Evolutionary conservation across 106 monocot genomes (phyloP), one percentile per base, ranked within the genome.

Genomic region (Allium fistulosum): DNA sequence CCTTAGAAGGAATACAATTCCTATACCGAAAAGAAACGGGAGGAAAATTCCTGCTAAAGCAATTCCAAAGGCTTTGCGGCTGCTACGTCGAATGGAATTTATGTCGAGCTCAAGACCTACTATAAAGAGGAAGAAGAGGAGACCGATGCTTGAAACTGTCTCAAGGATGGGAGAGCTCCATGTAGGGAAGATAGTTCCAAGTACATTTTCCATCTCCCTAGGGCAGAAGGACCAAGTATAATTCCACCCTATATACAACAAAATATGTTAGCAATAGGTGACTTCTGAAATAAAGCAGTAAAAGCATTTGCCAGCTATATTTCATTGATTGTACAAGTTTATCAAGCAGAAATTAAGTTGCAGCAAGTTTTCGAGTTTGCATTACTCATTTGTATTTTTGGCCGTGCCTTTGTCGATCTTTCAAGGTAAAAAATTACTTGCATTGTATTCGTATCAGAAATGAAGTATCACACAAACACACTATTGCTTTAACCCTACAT

Each of bases 101-200:
- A 86, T 56, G 76, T 82, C 79, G 58, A 86, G 73, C 52, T 86
- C 82, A n/a, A 86, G 82, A 5, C 86, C 86, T 11, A 79, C 71
- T 9, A 86, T 71, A 68, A 86, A 86, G 17, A 86, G 70, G 74
- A 82, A 86, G 77, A 77, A 82, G 49, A 86, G 73, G 62, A 86
- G 82, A 17, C 86, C 86, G 37, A 86, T 71, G 73, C 65, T 74
- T 18, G 82, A 79, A 7, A 75, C 55, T 10, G 86, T 79, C 51
- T 82, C 82, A 22, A 82, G 67, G 12, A 77, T 75, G 6, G 86
- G 70, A 14, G 59, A 71, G 79, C 79, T 86, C 82, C 79, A 74
- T 8, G 76, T 2, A 3, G 86, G 86, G 73, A 86, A 86, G 12
- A 82, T 26, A 9, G 58, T 18, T 68, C 51, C 57, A 77, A 58